These are phyloP conservation scores for Eucalyptus marginata DNA, from an alignment of 345 rosid genomes.

Conservation along the genomic window DNA sequence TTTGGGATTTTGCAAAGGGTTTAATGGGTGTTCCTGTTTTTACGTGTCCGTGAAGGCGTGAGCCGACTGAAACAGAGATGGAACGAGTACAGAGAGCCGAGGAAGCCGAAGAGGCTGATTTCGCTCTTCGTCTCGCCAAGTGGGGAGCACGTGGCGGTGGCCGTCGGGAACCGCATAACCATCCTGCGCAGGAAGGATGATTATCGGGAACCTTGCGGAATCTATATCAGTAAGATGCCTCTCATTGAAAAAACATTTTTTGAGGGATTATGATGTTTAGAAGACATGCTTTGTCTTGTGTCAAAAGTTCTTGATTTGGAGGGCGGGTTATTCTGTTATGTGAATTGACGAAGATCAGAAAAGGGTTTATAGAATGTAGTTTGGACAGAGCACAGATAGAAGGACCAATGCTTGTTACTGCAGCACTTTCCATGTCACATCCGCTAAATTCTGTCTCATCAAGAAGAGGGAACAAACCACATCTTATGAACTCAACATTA, in stretches of 20 bases:
- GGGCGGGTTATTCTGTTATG: background rate
- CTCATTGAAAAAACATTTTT: background rate
- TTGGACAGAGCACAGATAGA: background rate
- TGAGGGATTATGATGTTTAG: background rate
- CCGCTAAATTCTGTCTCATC: background rate
- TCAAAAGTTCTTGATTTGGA: background rate
- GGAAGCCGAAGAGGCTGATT: constrained; percentile 18
- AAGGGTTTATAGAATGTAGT: background rate
- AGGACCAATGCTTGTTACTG: background rate
- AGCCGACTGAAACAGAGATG: constrained; percentile 59
- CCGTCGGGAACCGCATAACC: constrained; percentile 59
- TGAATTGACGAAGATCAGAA: background rate
- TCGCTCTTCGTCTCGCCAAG: constrained; percentile 63
- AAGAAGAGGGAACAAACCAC: background rate
- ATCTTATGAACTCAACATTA: background rate
- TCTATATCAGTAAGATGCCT: constrained; percentile 43
- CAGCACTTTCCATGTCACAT: background rate
- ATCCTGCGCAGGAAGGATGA: constrained; percentile 64
- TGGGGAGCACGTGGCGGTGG: constrained; percentile 78
- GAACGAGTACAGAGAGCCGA: constrained; percentile 32
- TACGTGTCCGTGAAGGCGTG: constrained; percentile 25
- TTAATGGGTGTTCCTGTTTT: background rate
- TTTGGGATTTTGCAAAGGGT: background rate
- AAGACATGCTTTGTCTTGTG: background rate
- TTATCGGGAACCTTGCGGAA: constrained; percentile 55